Evolutionary conservation across 2,329 filamentous ascomycete genomes (phyloP).

Genomic region (Sphaerulina populicola): DNA sequence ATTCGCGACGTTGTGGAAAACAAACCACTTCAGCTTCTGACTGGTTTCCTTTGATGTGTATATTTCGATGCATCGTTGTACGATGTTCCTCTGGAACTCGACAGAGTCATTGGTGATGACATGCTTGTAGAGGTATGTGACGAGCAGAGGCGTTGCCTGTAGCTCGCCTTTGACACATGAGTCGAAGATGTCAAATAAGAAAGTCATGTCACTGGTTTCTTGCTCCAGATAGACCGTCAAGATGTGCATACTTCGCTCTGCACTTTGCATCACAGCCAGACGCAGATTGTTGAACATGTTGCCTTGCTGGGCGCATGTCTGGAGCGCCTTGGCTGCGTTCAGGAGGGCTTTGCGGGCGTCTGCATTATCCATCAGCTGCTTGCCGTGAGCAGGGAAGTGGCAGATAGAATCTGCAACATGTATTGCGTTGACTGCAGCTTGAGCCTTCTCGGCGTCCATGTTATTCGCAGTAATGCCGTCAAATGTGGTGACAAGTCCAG

Average conservation of each 20-base stretch:
- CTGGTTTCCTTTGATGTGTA: conserved; percentile 71
- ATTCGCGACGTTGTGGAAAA: conserved; percentile 86
- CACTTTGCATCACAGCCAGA: conserved; percentile 78
- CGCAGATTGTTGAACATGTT: conserved; percentile 63
- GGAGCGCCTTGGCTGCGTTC: conserved; percentile 65
- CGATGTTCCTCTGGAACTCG: conserved; percentile 73
- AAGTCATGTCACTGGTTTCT: conserved; percentile 57
- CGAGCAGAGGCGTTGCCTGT: conserved; percentile 65
- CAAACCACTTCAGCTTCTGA: conserved; percentile 86
- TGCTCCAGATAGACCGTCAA: conserved; percentile 71
- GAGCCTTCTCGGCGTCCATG: conserved; percentile 59
- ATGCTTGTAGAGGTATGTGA: conserved; percentile 72
- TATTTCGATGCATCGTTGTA: conserved; percentile 78
- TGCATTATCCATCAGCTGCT: conserved; percentile 55
- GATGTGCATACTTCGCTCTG: conserved; percentile 77
- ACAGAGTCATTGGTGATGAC: conserved; percentile 79
- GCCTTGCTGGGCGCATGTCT: conserved; percentile 63
- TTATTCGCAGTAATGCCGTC: conserved; percentile 42
- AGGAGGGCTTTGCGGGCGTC: conserved; percentile 53
- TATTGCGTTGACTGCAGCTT: conserved; percentile 76
- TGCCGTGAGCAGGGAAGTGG: conserved; percentile 53
- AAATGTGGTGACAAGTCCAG: conserved; percentile 59
- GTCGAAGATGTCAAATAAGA: conserved; percentile 76
- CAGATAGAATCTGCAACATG: conserved; percentile 75
- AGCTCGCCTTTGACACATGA: conserved; percentile 75